Conservation (phyloP, 2,329 filamentous ascomycete species). For the Penicillium expansum region DNA sequence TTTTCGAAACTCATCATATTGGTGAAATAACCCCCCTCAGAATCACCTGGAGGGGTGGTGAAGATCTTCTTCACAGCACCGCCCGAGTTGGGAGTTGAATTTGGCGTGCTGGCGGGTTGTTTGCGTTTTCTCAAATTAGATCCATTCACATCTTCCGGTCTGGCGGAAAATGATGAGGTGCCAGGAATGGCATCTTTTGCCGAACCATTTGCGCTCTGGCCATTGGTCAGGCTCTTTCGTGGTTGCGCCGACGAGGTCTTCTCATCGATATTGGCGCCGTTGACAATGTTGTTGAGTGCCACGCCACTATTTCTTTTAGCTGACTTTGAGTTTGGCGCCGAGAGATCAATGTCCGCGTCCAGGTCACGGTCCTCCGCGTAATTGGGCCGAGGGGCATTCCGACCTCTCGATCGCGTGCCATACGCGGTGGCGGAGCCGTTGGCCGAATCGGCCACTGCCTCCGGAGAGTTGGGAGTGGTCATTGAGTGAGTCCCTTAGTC, state of each 20-base stretch:
- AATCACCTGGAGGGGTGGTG: slow-evolving; percentile 33
- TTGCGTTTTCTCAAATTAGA: slow-evolving; percentile 78
- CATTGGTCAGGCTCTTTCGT: slow-evolving; percentile 40
- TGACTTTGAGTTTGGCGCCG: slow-evolving; percentile 30
- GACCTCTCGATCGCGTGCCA: slow-evolving; percentile 90
- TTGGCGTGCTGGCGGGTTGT: slow-evolving; percentile 53
- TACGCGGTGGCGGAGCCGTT: slow-evolving; percentile 62
- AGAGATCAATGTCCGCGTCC: slow-evolving; percentile 85
- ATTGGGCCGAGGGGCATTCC: slow-evolving; percentile 78
- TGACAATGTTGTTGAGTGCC: slow-evolving; percentile 25
- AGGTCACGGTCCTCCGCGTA: slow-evolving; percentile 93
- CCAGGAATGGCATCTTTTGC: slow-evolving; percentile 54
- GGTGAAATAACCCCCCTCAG: slow-evolving; percentile 53
- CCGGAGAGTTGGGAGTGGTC: slow-evolving; percentile 45
- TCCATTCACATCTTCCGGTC: slow-evolving; percentile 42
- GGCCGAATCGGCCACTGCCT: slow-evolving; percentile 38
- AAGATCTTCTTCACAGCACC: slow-evolving; percentile 38
- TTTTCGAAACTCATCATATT: slow-evolving; percentile 89
- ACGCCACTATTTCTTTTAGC: slow-evolving; percentile 33
- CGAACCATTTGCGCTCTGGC: slow-evolving; percentile 31
- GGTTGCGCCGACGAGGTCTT: slow-evolving; percentile 40
- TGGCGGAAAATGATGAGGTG: slow-evolving; percentile 58
- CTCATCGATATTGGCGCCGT: slow-evolving; percentile 39
- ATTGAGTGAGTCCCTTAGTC: slow-evolving; percentile 43
- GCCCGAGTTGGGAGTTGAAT: slow-evolving; percentile 31